Evolutionary conservation across 2,329 filamentous ascomycete species (phyloP).

Genomic region (Nannizziopsis barbatae): DNA sequence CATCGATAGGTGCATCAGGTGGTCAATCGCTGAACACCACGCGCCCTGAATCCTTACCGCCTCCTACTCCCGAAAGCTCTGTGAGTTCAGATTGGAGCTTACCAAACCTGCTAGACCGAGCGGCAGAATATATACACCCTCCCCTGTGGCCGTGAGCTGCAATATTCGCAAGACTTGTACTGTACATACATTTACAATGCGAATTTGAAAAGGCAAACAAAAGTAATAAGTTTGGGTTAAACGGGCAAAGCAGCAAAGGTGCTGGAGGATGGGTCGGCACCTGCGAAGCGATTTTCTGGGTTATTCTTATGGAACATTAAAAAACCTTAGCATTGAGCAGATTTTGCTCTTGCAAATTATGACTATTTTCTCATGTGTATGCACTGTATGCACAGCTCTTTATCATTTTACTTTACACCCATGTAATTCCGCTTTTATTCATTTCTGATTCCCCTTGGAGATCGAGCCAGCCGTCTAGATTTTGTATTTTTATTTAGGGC

Average conservation of each 20-base stretch:
- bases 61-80: conserved; percentile 40
- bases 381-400: too few species aligned
- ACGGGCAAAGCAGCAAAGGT: too few species aligned
- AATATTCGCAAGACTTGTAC: not conserved
- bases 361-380: too few species aligned
- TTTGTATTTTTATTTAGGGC: too few species aligned
- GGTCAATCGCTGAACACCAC: conserved; percentile 10
- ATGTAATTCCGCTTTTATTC: too few species aligned
- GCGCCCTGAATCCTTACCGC: conserved; percentile 29
- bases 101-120: conserved; percentile 36
- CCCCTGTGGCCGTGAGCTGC: conserved; percentile 29
- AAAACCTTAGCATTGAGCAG: not conserved
- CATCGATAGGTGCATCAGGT: not conserved
- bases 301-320: not conserved
- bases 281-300: too few species aligned
- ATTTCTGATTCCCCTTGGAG: too few species aligned
- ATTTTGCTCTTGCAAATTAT: too few species aligned
- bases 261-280: too few species aligned
- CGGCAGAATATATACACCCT: conserved; percentile 40
- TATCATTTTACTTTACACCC: too few species aligned
- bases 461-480: too few species aligned
- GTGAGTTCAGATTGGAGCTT: conserved; percentile 38
- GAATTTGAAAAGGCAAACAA: not conserved
- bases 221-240: not conserved
- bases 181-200: not conserved